Percentiles rank a stretch among this genome's conserved stretches.
Evolutionary conservation across 768 basidiomycete genomes (phyloP).

Genomic region (Leccinum olivaceopallidum): DNA sequence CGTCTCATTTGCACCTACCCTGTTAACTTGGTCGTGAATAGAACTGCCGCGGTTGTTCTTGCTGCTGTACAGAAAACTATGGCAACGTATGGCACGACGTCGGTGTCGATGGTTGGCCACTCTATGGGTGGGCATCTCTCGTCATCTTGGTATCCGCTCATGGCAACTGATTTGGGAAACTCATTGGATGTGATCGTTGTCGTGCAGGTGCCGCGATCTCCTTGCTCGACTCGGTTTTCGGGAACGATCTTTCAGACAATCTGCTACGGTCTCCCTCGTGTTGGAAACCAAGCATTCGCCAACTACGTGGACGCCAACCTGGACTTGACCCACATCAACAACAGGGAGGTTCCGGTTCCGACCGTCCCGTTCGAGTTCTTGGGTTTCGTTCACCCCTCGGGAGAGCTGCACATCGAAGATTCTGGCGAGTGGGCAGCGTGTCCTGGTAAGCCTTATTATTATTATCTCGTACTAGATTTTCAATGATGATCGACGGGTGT

Average conservation of each 20-base stretch:
- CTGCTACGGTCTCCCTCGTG: constrained; percentile 25
- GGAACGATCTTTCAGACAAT: background rate
- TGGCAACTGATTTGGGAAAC: background rate
- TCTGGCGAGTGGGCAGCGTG: constrained; percentile 54
- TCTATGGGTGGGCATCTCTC: constrained; percentile 39
- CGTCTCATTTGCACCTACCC: background rate
- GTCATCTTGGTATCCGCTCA: too few species aligned
- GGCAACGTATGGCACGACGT: constrained; percentile 30
- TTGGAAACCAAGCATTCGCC: background rate
- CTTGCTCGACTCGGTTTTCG: constrained; percentile 11
- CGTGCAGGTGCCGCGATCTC: constrained; percentile 37
- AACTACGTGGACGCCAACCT: constrained; percentile 34
- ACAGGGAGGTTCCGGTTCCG: constrained; percentile 44
- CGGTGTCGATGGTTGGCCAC: constrained; percentile 48
- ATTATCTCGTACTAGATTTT: background rate
- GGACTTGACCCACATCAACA: constrained; percentile 55
- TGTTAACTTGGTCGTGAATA: constrained; percentile 14
- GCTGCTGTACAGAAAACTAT: constrained; percentile 47
- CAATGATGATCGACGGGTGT: background rate
- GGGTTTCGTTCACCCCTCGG: constrained; percentile 41
- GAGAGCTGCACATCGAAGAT: constrained; percentile 47
- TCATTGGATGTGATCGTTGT: background rate
- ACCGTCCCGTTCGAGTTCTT: constrained; percentile 35
- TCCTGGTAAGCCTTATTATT: constrained; percentile 37
- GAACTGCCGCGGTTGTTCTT: constrained; percentile 42